Percentiles rank a stretch among this genome's conserved stretches.
phyloP scores from a whole-genome alignment of 208 protist genomes.

The Strigomonas culicis region DNA sequence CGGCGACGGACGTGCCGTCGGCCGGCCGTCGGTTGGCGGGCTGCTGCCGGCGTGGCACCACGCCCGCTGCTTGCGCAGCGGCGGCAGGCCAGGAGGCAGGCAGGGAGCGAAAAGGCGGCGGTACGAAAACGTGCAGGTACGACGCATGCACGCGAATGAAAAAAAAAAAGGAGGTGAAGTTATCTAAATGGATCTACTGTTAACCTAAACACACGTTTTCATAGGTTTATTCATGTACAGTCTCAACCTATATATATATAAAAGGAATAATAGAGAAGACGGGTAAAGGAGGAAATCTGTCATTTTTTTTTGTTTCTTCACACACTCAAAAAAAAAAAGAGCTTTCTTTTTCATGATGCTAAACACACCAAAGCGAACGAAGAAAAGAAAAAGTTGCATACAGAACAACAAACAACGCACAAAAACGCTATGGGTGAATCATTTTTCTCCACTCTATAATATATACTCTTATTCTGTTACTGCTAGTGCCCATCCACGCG shows the following conservation, averaged over 20 bases:
- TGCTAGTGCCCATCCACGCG: no score
- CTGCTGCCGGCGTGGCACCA: not conserved
- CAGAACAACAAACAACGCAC: no score
- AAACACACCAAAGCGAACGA: no score
- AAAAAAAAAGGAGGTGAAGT: not conserved
- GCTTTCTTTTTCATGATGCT: no score
- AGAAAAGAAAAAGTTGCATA: not conserved
- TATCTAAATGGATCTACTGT: no score
- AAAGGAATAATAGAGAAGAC: slow-evolving; percentile 1
- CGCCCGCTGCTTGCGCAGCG: not conserved
- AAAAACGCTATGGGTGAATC: no score
- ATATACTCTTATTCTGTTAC: no score
- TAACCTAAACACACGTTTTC: no score
- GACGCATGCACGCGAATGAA: not conserved
- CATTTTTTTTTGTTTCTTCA: not conserved
- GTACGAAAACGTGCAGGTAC: not conserved
- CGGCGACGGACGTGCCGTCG: not conserved
- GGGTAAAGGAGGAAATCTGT: not conserved
- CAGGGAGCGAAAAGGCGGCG: not conserved
- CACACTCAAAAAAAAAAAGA: no score
- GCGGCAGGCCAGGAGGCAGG: not conserved
- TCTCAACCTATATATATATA: not conserved
- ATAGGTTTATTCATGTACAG: no score
- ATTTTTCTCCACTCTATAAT: no score
- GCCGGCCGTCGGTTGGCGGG: no score